A percentile compares a stretch with the other conserved stretches of the same genome.
Conservation (phyloP, 805 yeast genomes). For the Aciculoconidium aculeatum region DNA sequence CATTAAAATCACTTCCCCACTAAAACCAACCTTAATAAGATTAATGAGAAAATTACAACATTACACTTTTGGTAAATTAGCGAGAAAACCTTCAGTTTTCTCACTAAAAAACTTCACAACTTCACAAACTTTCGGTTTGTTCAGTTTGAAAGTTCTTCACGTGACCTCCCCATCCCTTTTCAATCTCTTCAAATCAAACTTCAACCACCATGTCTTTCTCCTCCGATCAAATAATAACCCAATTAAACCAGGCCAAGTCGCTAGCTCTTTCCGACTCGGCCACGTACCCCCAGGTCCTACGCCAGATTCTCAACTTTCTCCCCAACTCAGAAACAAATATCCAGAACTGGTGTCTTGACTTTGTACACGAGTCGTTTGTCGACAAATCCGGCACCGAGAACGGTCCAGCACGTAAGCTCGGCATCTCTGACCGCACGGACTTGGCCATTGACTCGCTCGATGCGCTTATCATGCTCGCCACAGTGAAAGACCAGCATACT, state of each 20-base stretch:
- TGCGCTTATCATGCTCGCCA: conserved; percentile 21
- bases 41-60: too few relatives aligned
- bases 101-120: too few relatives aligned
- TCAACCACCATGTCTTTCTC: conserved; percentile 10
- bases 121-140: too few relatives aligned
- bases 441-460: conserved; percentile 37
- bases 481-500: conserved; percentile 24
- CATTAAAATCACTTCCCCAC: too few relatives aligned
- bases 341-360: conserved; percentile 37
- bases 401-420: too few relatives aligned
- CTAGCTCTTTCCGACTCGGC: conserved; percentile 26
- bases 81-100: too few relatives aligned
- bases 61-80: too few relatives aligned
- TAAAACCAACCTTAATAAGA: too few relatives aligned
- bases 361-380: conserved; percentile 33
- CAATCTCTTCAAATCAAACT: too few relatives aligned
- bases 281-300: conserved; percentile 38
- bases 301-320: conserved; percentile 35
- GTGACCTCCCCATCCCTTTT: too few relatives aligned
- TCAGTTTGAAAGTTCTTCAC: too few relatives aligned
- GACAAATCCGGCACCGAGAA: conserved; percentile 4
- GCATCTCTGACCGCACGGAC: conserved; percentile 28
- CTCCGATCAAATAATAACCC: conserved; percentile 17
- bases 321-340: conserved; percentile 28
- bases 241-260: conserved; percentile 33